Evolutionary conservation across 495 filamentous ascomycete species (phyloP), one percentile per base, ranked within the genome.

Genomic region (Talaromyces trachyspermus): DNA sequence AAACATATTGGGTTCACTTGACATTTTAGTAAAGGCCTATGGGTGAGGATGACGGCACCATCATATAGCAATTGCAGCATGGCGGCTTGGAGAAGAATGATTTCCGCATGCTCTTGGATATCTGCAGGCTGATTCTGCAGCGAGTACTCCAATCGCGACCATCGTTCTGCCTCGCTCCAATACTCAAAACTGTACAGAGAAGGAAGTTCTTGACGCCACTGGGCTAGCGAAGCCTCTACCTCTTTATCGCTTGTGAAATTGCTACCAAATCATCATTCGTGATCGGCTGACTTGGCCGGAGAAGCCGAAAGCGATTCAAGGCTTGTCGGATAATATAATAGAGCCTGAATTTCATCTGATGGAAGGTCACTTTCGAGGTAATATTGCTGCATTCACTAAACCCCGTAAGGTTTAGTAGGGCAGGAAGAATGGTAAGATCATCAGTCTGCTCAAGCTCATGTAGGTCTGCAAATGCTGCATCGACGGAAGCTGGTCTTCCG

Each of bases 21-120:
- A 26, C 26, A 50, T 20, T 54, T 53, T 5, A 57, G 46, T 17
- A 57, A 32, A 14, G 52, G 49, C 10, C 52, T 41, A 26, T 46
- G 46, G n/a, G 47, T 47, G 39, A 51, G 52, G 12, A 57, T 57
- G 5, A 57, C 14, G 9, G 52, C 52, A 14, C 48, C 45, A 35
- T 57, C 55, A 24, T 54, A 57, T 35, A 47, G 46, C 10, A 57
- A 9, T 39, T 54, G 55, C 23, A 57, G 45, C 14, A 27, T 46
- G 14, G 52, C 52, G n/a, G 55, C 55, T 30, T 57, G 55, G 2
- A 57, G 46, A 22, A 52, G 29, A 25, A 57, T 51, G 4, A 35
- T 51, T 29, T 56, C 51, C 29, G 48, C 51, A 29, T 56, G 54
- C 1, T 49, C 22, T 46, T 48, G 46, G 9, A 38, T 41, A 12